A percentile compares a stretch with the other conserved stretches of the same genome.
Conservation (phyloP, 306 rosid species). For the Glycine latifolia region DNA sequence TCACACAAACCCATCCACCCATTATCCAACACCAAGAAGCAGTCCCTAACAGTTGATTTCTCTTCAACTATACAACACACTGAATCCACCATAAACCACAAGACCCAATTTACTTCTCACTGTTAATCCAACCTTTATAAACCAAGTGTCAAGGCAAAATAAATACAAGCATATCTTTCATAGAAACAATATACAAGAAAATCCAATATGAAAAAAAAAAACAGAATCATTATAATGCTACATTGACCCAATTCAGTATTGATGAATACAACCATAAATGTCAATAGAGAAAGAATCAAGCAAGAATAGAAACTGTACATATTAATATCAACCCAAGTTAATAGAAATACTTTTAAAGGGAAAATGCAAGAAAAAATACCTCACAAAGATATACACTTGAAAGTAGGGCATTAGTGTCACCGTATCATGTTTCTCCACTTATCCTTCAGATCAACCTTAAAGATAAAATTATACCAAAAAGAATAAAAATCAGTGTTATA, state of each 20-base stretch:
- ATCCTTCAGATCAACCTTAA: constrained; percentile 92
- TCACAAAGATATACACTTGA: constrained; percentile 12
- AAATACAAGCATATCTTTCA: constrained; percentile 2
- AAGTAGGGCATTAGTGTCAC: constrained; percentile 9
- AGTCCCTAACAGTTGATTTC: neutral
- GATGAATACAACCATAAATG: neutral
- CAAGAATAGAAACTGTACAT: constrained; percentile 23
- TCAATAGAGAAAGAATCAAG: constrained; percentile 24
- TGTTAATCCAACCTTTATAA: neutral
- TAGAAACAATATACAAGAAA: constrained; percentile 2
- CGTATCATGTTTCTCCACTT: constrained; percentile 86
- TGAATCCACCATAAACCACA: neutral
- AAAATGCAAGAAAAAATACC: constrained; percentile 40
- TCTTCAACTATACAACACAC: neutral
- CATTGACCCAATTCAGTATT: neutral
- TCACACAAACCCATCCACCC: neutral
- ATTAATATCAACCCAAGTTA: constrained; percentile 9
- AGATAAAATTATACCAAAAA: neutral
- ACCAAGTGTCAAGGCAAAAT: constrained; percentile 9
- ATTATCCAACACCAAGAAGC: neutral
- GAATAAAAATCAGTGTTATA: neutral
- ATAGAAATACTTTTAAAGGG: neutral
- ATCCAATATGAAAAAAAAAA: neutral
- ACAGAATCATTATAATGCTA: neutral
- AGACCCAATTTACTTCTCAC: neutral